A percentile compares a stretch with the other conserved stretches of the same genome.
Conservation (phyloP, 768 basidiomycete species). For the Tulasnella sp. region DNA sequence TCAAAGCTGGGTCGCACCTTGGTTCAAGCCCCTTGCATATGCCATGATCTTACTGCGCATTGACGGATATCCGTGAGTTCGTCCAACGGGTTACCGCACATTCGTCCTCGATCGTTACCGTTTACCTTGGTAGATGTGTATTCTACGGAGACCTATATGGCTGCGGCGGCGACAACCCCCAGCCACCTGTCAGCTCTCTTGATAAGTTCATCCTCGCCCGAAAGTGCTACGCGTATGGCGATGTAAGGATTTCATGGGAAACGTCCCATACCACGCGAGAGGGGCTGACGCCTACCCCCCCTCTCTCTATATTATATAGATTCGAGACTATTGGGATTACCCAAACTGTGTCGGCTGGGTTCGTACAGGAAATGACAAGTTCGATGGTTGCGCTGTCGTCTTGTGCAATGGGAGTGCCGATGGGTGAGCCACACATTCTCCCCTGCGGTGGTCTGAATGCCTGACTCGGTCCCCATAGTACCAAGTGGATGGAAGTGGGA, state of each 20-base stretch:
- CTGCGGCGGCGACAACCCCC: constrained; percentile 16
- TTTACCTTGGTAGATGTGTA: constrained; percentile 15
- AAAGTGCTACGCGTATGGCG: constrained; percentile 20
- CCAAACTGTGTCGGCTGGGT: constrained; percentile 21
- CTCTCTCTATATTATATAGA: not conserved
- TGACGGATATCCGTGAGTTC: constrained; percentile 20
- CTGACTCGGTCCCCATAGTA: constrained; percentile 18
- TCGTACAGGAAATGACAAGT: constrained; percentile 17
- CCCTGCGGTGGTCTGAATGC: not conserved
- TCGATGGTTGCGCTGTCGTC: constrained; percentile 21
- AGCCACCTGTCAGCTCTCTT: constrained; percentile 17
- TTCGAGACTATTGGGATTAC: constrained; percentile 21
- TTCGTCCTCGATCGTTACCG: not conserved
- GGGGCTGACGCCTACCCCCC: not conserved
- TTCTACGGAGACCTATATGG: constrained; percentile 22
- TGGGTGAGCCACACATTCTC: constrained; percentile 13
- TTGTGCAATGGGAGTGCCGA: constrained; percentile 19
- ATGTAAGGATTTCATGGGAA: not conserved
- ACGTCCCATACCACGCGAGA: no score
- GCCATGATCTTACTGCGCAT: constrained; percentile 20
- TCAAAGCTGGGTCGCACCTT: constrained; percentile 18
- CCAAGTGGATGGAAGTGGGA: constrained; percentile 33
- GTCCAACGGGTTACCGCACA: not conserved
- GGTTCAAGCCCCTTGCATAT: constrained; percentile 22
- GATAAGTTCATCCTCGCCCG: constrained; percentile 19